Evolutionary conservation across 2,329 filamentous ascomycete genomes (phyloP).

Genomic region (Nemania diffusa): DNA sequence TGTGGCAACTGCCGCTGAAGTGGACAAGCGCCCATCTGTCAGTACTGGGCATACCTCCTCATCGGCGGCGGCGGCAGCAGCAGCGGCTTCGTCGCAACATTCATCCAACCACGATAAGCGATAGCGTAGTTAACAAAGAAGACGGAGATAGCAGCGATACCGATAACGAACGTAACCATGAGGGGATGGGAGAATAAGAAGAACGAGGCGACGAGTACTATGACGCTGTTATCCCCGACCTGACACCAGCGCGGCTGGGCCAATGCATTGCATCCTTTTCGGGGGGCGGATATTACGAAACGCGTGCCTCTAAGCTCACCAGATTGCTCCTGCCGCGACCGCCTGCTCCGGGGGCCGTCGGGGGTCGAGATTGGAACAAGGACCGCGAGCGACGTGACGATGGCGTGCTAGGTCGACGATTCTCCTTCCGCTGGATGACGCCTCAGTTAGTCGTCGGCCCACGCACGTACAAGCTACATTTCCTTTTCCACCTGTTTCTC

Average conservation of each 20-base stretch:
- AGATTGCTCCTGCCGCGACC: neutral
- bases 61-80: neutral
- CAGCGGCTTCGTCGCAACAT: too few species aligned
- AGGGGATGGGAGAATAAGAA: neutral
- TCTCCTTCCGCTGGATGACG: constrained; percentile 13
- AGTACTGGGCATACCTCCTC: neutral
- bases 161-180: neutral
- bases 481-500: constrained; percentile 5
- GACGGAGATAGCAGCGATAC: neutral
- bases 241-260: constrained; percentile 3
- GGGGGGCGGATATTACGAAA: neutral
- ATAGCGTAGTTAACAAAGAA: neutral
- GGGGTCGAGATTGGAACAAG: too few species aligned
- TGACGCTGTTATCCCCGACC: constrained; percentile 9
- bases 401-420: neutral
- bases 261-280: too few species aligned
- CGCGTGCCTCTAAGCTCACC: neutral
- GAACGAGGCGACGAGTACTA: neutral
- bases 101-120: too few species aligned
- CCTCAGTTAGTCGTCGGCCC: constrained; percentile 13
- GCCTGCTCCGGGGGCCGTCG: too few species aligned
- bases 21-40: constrained; percentile 3
- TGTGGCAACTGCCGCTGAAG: constrained; percentile 4
- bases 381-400: neutral
- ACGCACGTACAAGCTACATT: constrained; percentile 7